A percentile compares a stretch with the other conserved stretches of the same genome.
These are phyloP conservation scores for Aureobasidium sp. DNA, from an alignment of 2,329 filamentous ascomycete species.

Conservation along the genomic window DNA sequence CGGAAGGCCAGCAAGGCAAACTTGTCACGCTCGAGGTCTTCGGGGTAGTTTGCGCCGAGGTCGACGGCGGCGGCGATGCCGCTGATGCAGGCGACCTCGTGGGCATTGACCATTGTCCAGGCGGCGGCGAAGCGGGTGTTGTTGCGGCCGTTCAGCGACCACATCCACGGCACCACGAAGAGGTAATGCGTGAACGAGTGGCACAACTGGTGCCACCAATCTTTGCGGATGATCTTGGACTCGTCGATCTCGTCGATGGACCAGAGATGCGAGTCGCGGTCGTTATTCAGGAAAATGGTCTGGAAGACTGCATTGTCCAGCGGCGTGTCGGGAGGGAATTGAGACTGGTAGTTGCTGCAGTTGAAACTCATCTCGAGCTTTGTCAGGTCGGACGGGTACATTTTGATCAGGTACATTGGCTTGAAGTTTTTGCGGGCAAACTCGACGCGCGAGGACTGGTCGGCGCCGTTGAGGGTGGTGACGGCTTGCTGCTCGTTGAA, in stretches of 20 bases:
- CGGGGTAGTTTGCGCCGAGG: slow-evolving; percentile 57
- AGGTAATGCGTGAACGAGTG: slow-evolving; percentile 58
- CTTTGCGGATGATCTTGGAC: slow-evolving; percentile 53
- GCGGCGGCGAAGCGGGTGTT: slow-evolving; percentile 57
- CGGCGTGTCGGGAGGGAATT: slow-evolving; percentile 52
- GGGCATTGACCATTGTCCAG: slow-evolving; percentile 64
- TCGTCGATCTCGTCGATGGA: slow-evolving; percentile 53
- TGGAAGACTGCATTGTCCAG: slow-evolving; percentile 62
- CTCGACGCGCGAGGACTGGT: slow-evolving; percentile 38
- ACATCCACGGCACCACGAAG: slow-evolving; percentile 63
- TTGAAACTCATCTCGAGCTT: slow-evolving; percentile 57
- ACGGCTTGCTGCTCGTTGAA: slow-evolving; percentile 47
- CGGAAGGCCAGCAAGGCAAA: slow-evolving; percentile 56
- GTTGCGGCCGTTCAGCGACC: slow-evolving; percentile 61
- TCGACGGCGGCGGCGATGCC: slow-evolving; percentile 65
- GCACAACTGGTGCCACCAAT: slow-evolving; percentile 64
- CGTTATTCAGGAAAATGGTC: slow-evolving; percentile 59
- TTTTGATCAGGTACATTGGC: slow-evolving; percentile 61
- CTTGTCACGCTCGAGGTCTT: slow-evolving; percentile 55
- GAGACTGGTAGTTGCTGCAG: slow-evolving; percentile 61
- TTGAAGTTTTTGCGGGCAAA: slow-evolving; percentile 47
- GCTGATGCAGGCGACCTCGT: slow-evolving; percentile 64
- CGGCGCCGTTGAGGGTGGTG: slow-evolving; percentile 32
- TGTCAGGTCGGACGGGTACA: slow-evolving; percentile 48
- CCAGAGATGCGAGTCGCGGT: slow-evolving; percentile 50